A percentile compares a stretch with the other conserved stretches of the same genome.
phyloP scores from a whole-genome alignment of 106 monocot genomes.

The Apostasia ramifera region DNA sequence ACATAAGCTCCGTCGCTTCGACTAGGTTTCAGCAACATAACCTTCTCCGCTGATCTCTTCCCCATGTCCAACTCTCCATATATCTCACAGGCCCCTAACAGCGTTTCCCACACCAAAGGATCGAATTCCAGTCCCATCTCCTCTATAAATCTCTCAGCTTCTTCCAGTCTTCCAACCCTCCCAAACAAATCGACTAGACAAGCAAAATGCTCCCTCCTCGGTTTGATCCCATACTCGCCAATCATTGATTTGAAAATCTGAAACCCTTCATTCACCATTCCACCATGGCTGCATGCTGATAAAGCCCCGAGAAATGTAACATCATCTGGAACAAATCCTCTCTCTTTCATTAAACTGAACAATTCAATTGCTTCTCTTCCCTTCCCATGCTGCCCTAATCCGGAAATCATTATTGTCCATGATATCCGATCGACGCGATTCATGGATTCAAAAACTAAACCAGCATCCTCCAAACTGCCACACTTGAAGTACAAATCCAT shows the following conservation, averaged over 20 bases:
- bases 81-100: constrained; percentile 31
- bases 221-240: constrained; percentile 18
- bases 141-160: constrained; percentile 23
- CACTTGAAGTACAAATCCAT: constrained; percentile 31
- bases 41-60: constrained; percentile 17
- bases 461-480: constrained; percentile 40
- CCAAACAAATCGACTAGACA: constrained; percentile 28
- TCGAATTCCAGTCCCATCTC: constrained; percentile 21
- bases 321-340: constrained; percentile 34
- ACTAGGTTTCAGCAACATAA: constrained; percentile 17
- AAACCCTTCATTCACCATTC: constrained; percentile 25
- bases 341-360: constrained; percentile 25
- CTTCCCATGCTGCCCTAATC: constrained; percentile 61
- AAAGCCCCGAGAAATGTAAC: constrained; percentile 24
- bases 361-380: constrained; percentile 38
- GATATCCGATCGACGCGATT: constrained; percentile 33
- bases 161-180: constrained; percentile 23
- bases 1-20: constrained; percentile 22
- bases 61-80: constrained; percentile 21
- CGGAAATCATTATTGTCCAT: constrained; percentile 50
- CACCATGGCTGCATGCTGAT: constrained; percentile 33
- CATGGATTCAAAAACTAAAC: constrained; percentile 37
- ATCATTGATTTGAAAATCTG: constrained; percentile 31
- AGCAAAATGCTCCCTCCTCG: constrained; percentile 36
- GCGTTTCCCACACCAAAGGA: constrained; percentile 26